Conservation (phyloP, 176 grass and related monocot genomes). For the Ananas comosus region DNA sequence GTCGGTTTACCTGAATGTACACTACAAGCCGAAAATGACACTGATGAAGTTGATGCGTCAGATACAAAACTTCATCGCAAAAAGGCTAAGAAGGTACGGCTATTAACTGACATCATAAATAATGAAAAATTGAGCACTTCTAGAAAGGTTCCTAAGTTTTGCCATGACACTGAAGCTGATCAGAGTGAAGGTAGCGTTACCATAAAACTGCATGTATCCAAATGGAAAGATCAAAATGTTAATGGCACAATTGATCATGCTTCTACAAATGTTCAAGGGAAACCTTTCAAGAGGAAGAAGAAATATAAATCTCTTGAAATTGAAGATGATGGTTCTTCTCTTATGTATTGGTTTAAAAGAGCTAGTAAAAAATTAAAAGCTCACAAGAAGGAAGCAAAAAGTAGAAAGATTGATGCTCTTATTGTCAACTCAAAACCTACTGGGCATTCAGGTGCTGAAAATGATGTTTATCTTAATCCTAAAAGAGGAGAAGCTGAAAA, state of each 20-base stretch:
- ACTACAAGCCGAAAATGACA: constrained; percentile 15
- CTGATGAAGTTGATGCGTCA: constrained; percentile 8
- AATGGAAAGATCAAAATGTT: constrained; percentile 18
- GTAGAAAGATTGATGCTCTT: constrained; percentile 29
- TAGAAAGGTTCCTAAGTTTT: constrained; percentile 15
- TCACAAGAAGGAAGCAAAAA: constrained; percentile 24
- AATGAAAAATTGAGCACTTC: constrained; percentile 5
- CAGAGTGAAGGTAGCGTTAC: constrained; percentile 18
- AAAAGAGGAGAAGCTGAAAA: not conserved
- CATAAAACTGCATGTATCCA: constrained; percentile 7
- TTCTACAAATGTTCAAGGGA: constrained; percentile 18
- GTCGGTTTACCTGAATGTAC: not conserved
- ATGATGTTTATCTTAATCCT: constrained; percentile 5
- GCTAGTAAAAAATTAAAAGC: constrained; percentile 36
- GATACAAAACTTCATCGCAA: constrained; percentile 32
- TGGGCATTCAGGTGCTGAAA: constrained; percentile 13
- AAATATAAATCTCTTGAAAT: constrained; percentile 29
- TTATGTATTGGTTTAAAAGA: constrained; percentile 52
- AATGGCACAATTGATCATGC: constrained; percentile 13
- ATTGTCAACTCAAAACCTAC: constrained; percentile 23
- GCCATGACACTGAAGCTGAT: constrained; percentile 23
- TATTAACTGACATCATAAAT: constrained; percentile 53
- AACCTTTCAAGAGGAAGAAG: constrained; percentile 19
- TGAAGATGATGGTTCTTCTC: constrained; percentile 51
- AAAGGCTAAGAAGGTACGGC: constrained; percentile 42